These are phyloP conservation scores for Coprinopsis marcescibilis DNA, from an alignment of 768 basidiomycete species.

Conservation along the genomic window DNA sequence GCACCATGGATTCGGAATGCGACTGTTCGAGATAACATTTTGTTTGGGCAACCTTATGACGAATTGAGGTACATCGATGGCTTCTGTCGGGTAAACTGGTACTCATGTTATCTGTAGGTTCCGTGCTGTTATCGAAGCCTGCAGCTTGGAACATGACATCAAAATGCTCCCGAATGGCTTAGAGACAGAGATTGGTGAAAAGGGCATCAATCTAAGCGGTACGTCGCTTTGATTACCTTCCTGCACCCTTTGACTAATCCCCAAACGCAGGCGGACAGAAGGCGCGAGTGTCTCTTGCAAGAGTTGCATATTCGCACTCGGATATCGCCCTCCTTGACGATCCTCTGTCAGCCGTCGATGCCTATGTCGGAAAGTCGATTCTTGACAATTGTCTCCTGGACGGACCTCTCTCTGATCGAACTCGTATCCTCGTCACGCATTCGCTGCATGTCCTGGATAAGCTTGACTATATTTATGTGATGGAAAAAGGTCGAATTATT, in stretches of 20 bases:
- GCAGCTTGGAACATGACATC: conserved; percentile 65
- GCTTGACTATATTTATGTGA: conserved; percentile 58
- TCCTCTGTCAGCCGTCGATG: conserved; percentile 67
- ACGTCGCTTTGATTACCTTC: neutral
- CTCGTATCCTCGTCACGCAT: conserved; percentile 59
- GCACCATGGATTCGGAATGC: conserved; percentile 63
- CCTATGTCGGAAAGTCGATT: conserved; percentile 57
- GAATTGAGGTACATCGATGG: too few species aligned
- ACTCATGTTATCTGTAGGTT: too few species aligned
- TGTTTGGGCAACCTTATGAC: conserved; percentile 67
- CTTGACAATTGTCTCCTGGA: conserved; percentile 57
- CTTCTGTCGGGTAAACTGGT: too few species aligned
- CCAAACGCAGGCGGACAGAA: conserved; percentile 15
- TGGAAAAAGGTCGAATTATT: conserved; percentile 51
- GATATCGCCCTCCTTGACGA: conserved; percentile 73
- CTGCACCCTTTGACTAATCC: too few species aligned
- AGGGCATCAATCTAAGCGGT: conserved; percentile 66
- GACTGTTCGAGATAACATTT: conserved; percentile 66
- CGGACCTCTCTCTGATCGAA: conserved; percentile 47
- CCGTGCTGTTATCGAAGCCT: conserved; percentile 52
- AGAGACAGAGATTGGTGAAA: conserved; percentile 68
- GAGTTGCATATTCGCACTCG: conserved; percentile 61
- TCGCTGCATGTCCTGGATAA: conserved; percentile 51
- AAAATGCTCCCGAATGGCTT: conserved; percentile 67
- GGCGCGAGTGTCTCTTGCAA: conserved; percentile 60